phyloP scores from a whole-genome alignment of 1,139 yeast species.

The Petasospora rhodanensis region DNA sequence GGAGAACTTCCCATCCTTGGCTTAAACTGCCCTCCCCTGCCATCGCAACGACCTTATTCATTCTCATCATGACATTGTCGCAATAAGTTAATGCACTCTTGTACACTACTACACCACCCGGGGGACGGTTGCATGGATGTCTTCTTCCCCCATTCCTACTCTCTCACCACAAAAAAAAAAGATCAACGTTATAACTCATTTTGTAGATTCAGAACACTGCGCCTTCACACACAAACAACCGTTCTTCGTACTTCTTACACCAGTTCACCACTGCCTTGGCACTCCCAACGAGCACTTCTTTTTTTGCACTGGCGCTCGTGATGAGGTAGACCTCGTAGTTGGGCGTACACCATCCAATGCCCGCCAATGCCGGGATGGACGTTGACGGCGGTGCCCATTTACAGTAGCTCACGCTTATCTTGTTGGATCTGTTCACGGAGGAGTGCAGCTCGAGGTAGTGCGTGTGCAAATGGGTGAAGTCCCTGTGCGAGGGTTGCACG shows the following conservation, averaged over 20 bases:
- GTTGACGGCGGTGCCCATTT: constrained; percentile 31
- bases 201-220: constrained; percentile 50
- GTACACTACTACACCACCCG: no score
- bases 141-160: no score
- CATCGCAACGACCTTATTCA: no score
- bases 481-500: constrained; percentile 32
- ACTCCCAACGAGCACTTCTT: constrained; percentile 45
- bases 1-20: constrained; percentile 31
- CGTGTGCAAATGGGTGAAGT: constrained; percentile 14
- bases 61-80: no score
- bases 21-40: no score
- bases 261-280: constrained; percentile 51
- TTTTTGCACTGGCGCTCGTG: constrained; percentile 44
- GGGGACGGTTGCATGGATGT: no score
- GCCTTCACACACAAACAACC: constrained; percentile 59
- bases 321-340: constrained; percentile 51
- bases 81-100: no score
- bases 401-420: constrained; percentile 26
- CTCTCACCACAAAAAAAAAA: no score
- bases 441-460: constrained; percentile 22
- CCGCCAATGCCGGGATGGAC: constrained; percentile 34
- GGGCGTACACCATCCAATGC: constrained; percentile 54
- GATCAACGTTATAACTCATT: no score
- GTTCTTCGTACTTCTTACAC: constrained; percentile 52
- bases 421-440: constrained; percentile 14